A percentile compares a stretch with the other conserved stretches of the same genome.
These are phyloP conservation scores for Rosa rugosa DNA, from an alignment of 306 rosid species.

Conservation along the genomic window DNA sequence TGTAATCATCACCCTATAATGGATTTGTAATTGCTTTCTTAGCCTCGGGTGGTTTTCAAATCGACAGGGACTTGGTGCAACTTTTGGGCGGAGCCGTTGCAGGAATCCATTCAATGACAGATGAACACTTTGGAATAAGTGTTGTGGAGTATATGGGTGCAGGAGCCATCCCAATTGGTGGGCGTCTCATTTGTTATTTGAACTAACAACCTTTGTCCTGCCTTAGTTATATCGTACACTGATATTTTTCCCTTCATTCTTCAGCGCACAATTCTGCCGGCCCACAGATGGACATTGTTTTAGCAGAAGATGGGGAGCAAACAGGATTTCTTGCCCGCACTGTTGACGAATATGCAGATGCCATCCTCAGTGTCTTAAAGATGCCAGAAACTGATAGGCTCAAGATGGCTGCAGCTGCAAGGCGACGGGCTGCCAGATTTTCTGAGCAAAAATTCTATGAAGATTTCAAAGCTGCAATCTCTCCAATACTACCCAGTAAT, in stretches of 20 bases:
- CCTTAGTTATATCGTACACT: constrained; percentile 2
- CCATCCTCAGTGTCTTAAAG: constrained; percentile 52
- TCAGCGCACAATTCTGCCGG: constrained; percentile 98
- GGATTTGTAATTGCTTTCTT: constrained; percentile 11
- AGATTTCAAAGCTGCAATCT: constrained; percentile 71
- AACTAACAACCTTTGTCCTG: background rate
- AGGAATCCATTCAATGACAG: constrained; percentile 97
- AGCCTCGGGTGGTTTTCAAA: constrained; percentile 23
- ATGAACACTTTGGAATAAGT: constrained; percentile 94
- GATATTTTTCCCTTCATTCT: constrained; percentile 15
- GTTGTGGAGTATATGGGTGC: constrained; percentile 98
- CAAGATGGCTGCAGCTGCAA: constrained; percentile 78
- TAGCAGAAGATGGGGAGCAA: constrained; percentile 71
- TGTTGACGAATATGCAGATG: constrained; percentile 78
- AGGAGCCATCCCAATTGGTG: constrained; percentile 94
- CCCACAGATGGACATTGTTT: constrained; percentile 92
- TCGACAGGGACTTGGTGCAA: constrained; percentile 71
- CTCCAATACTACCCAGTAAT: constrained; percentile 40
- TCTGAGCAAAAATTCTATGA: constrained; percentile 84
- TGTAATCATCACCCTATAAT: background rate
- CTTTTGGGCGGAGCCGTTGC: constrained; percentile 74
- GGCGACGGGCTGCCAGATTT: constrained; percentile 73
- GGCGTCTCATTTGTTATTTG: constrained; percentile 21
- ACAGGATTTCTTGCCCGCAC: constrained; percentile 85
- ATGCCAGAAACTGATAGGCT: constrained; percentile 71